Evolutionary conservation across 768 basidiomycete genomes (phyloP).

Genomic region (Naganishia vishniacii): DNA sequence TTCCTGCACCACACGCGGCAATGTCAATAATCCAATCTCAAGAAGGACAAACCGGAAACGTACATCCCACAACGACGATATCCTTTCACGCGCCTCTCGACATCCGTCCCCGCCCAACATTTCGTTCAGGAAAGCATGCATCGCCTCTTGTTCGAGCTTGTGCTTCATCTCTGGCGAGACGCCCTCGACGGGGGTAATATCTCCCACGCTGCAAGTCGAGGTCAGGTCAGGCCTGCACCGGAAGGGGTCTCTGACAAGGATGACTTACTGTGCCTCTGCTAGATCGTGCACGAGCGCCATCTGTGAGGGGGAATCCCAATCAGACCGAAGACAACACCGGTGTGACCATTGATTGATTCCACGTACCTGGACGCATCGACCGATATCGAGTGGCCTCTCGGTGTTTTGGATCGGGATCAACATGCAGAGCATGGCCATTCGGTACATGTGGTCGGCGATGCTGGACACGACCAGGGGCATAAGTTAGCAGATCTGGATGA

Average conservation of each 20-base stretch:
- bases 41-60: background rate
- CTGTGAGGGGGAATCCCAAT: no score
- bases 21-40: background rate
- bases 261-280: slow-evolving; percentile 74
- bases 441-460: slow-evolving; percentile 86
- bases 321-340: slow-evolving; percentile 51
- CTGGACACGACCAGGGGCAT: slow-evolving; percentile 50
- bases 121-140: slow-evolving; percentile 79
- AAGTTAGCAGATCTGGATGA: slow-evolving; percentile 15
- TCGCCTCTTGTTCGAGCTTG: slow-evolving; percentile 64
- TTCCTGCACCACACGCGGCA: slow-evolving; percentile 37
- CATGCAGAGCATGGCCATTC: slow-evolving; percentile 93
- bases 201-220: slow-evolving; percentile 62
- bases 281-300: slow-evolving; percentile 90
- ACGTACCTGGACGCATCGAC: slow-evolving; percentile 43
- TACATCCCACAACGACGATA: slow-evolving; percentile 46
- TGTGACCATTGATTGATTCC: background rate
- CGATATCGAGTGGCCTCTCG: slow-evolving; percentile 56
- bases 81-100: slow-evolving; percentile 43
- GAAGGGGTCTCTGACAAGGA: background rate
- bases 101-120: slow-evolving; percentile 59
- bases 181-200: slow-evolving; percentile 84
- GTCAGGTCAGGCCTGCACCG: background rate
- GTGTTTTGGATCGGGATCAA: slow-evolving; percentile 68
- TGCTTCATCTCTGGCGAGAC: slow-evolving; percentile 76